These are phyloP conservation scores for Saturnispora saitoi DNA, from an alignment of 805 yeast species.

Conservation along the genomic window DNA sequence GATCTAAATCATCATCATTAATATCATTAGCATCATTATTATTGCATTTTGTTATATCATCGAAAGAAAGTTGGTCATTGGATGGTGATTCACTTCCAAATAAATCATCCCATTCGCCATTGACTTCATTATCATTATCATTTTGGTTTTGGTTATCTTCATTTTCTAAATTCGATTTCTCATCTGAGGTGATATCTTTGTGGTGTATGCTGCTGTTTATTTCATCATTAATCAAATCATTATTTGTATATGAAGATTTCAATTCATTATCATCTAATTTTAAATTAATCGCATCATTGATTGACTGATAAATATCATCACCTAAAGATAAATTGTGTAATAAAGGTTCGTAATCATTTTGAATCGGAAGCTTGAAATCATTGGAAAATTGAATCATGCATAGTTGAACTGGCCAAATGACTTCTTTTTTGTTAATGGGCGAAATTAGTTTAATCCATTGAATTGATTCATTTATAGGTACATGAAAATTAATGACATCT, in stretches of 20 bases:
- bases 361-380: constrained; percentile 6
- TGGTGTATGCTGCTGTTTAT: neutral
- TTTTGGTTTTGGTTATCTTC: neutral
- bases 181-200: neutral
- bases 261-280: constrained; percentile 4
- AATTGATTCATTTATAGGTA: neutral
- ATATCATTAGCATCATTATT: constrained; percentile 15
- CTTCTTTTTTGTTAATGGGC: constrained; percentile 36
- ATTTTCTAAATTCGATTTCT: neutral
- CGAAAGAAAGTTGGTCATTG: constrained; percentile 2
- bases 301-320: constrained; percentile 2
- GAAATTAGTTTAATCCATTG: constrained; percentile 44
- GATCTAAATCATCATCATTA: constrained; percentile 8
- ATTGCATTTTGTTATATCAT: neutral
- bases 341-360: constrained; percentile 6
- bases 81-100: constrained; percentile 14
- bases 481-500: constrained; percentile 39
- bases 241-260: neutral
- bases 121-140: neutral
- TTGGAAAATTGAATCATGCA: constrained; percentile 49
- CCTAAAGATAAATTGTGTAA: constrained; percentile 22
- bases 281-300: constrained; percentile 23
- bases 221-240: neutral
- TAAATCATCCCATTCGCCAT: constrained; percentile 9
- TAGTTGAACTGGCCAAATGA: constrained; percentile 66